phyloP scores from a whole-genome alignment of 768 basidiomycete genomes.

The Termitomyces sp. region DNA sequence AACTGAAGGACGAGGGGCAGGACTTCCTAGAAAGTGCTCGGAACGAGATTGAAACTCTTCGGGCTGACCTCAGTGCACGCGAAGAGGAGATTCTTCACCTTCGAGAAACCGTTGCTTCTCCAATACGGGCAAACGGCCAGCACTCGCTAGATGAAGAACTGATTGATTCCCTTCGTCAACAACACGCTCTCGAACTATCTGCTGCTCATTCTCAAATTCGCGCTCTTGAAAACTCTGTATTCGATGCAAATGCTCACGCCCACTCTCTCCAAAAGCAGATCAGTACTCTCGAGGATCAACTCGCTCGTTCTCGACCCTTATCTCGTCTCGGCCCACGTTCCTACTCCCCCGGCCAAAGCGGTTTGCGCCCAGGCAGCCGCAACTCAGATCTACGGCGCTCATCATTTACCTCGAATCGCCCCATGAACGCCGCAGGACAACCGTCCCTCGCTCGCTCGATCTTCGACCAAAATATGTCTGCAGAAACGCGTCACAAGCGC shows the following conservation, averaged over 20 bases:
- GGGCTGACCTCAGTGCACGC: constrained; percentile 54
- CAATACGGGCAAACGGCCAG: constrained; percentile 33
- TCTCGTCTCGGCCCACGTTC: constrained; percentile 40
- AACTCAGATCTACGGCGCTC: constrained; percentile 32
- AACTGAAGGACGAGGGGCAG: constrained; percentile 53
- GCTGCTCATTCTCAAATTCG: constrained; percentile 77
- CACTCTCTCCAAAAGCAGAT: constrained; percentile 71
- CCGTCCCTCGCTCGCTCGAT: constrained; percentile 51
- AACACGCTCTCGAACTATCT: constrained; percentile 79
- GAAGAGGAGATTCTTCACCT: constrained; percentile 67
- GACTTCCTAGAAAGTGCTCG: constrained; percentile 62
- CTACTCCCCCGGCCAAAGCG: constrained; percentile 40
- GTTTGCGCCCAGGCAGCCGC: constrained; percentile 46
- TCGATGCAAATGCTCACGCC: constrained; percentile 66
- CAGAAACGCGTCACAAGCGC: constrained; percentile 79
- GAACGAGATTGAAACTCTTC: constrained; percentile 69
- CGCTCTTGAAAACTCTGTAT: constrained; percentile 66
- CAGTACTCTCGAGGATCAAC: constrained; percentile 60
- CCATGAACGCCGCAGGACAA: constrained; percentile 27
- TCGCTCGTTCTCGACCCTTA: constrained; percentile 44
- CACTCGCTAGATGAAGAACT: constrained; percentile 74
- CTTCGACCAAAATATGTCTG: constrained; percentile 66
- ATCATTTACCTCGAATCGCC: constrained; percentile 37
- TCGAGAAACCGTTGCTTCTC: constrained; percentile 41
- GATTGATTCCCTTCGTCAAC: constrained; percentile 64